These are phyloP conservation scores for Gardenia jasminoides DNA, from an alignment of 257 asterid species.

Conservation along the genomic window DNA sequence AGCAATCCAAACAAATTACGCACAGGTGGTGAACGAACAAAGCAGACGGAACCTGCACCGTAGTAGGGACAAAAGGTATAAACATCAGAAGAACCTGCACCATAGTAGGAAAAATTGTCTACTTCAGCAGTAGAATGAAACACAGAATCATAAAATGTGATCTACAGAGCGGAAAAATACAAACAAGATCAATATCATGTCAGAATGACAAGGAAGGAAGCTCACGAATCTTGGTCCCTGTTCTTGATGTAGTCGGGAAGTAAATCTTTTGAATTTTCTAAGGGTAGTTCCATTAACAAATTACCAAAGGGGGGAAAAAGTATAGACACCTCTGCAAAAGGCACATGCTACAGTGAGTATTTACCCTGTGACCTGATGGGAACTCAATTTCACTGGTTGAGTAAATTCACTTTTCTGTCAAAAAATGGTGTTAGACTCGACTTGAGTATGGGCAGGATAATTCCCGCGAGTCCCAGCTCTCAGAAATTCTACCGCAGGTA, in stretches of 20 bases:
- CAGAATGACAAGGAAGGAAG: neutral
- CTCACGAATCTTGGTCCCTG: neutral
- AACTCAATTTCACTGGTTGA: conserved; percentile 3
- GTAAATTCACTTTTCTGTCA: conserved; percentile 19
- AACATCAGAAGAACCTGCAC: neutral
- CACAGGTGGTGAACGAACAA: no score
- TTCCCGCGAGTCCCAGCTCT: neutral
- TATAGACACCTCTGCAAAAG: neutral
- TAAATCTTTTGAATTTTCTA: neutral
- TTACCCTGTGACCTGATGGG: conserved; percentile 1
- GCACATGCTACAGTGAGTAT: neutral
- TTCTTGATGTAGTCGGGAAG: neutral
- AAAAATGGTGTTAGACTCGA: conserved; percentile 19
- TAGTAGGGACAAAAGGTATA: no score
- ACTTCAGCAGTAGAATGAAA: no score
- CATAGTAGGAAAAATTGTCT: neutral
- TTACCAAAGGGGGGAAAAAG: neutral
- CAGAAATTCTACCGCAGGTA: neutral
- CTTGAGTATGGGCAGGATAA: neutral
- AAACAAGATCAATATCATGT: neutral
- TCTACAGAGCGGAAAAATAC: neutral
- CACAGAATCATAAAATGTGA: neutral
- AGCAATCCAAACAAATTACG: no score
- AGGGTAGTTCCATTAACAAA: neutral
- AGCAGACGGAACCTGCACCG: no score